Conservation (phyloP, 176 grass and related monocot genomes). For the Chrysopogon serrulatus region DNA sequence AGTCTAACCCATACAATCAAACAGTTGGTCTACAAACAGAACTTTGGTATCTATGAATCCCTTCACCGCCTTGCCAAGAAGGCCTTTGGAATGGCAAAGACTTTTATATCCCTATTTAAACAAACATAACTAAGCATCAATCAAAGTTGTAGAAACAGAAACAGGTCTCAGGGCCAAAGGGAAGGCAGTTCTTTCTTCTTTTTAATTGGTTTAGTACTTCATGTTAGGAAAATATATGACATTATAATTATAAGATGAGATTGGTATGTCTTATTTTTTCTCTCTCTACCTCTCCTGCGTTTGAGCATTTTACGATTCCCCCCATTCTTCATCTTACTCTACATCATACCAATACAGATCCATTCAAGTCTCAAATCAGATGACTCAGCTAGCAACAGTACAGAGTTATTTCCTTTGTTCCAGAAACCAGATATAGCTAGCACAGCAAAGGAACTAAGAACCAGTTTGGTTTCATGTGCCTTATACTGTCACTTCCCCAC, state of each 20-base stretch:
- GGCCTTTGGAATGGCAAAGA: background rate
- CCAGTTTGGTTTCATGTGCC: background rate
- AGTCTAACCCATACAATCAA: background rate
- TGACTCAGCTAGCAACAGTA: background rate
- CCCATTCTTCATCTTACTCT: background rate
- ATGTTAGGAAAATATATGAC: too few relatives aligned
- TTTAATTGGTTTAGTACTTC: too few relatives aligned
- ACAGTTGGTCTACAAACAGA: background rate
- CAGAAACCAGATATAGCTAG: background rate
- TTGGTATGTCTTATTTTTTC: too few relatives aligned
- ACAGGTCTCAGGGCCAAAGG: too few relatives aligned
- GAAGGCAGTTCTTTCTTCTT: too few relatives aligned
- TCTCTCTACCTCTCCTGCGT: background rate
- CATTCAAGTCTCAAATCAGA: background rate
- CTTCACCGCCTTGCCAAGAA: background rate
- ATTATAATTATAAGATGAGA: too few relatives aligned
- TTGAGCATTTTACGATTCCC: background rate
- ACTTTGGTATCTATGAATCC: background rate
- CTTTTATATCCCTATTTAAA: background rate
- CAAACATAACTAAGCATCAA: too few relatives aligned
- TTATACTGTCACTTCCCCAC: background rate
- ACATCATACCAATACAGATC: background rate
- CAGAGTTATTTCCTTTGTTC: background rate
- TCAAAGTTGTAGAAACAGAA: too few relatives aligned
- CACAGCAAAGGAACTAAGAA: background rate